These are phyloP conservation scores for Pseudonectria buxi DNA, from an alignment of 2,329 filamentous ascomycete genomes.

Conservation along the genomic window DNA sequence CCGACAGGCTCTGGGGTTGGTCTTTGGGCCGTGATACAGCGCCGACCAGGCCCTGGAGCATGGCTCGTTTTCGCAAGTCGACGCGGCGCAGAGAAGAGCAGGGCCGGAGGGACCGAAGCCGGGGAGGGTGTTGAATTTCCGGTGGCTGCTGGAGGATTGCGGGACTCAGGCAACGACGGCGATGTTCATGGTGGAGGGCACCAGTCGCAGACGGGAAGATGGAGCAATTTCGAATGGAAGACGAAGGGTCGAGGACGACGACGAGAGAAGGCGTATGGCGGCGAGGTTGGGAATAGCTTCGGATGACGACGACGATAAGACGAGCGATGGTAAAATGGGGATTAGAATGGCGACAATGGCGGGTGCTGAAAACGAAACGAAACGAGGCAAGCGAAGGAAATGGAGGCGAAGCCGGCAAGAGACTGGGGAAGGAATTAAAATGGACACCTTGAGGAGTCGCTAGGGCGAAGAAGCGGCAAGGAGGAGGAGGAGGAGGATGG, in stretches of 20 bases:
- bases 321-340: too few relatives aligned
- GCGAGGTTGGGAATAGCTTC: slow-evolving; percentile 11
- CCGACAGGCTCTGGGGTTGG: slow-evolving; percentile 7
- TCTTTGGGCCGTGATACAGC: slow-evolving; percentile 13
- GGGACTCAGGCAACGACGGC: too few relatives aligned
- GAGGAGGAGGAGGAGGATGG: slow-evolving; percentile 8
- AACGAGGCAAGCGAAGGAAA: slow-evolving; percentile 5
- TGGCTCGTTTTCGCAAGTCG: slow-evolving; percentile 11
- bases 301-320: slow-evolving; percentile 6
- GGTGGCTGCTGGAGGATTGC: slow-evolving; percentile 1
- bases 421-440: background rate
- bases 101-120: slow-evolving; percentile 4
- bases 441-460: background rate
- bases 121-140: too few relatives aligned
- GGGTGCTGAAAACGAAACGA: too few relatives aligned
- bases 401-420: slow-evolving; percentile 3
- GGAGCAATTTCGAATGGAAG: background rate
- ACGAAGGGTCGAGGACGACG: slow-evolving; percentile 5
- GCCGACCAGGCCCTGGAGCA: slow-evolving; percentile 17
- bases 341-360: too few relatives aligned
- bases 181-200: too few relatives aligned
- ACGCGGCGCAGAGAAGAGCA: slow-evolving; percentile 10
- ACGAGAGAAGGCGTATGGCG: slow-evolving; percentile 9
- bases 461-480: slow-evolving; percentile 5
- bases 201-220: too few relatives aligned